Conservation (phyloP, 768 basidiomycete species). For the Tricholoma hemisulphureum region DNA sequence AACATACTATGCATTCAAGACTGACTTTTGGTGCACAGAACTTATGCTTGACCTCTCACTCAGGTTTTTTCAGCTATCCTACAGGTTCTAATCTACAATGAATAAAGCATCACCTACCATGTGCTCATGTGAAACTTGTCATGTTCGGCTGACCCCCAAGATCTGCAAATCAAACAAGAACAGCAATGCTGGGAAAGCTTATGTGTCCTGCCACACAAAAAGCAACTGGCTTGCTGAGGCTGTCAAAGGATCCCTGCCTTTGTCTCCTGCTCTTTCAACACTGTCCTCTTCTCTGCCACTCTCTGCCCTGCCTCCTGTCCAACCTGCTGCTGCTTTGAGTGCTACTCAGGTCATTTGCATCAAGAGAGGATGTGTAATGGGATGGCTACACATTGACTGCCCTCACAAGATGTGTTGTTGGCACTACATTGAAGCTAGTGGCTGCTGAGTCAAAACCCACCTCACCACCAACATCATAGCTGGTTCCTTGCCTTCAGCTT, state of each 20-base stretch:
- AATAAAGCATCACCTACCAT: background rate
- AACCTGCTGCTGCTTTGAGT: background rate
- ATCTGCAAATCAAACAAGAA: background rate
- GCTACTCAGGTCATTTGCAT: background rate
- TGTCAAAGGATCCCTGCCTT: background rate
- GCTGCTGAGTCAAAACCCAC: slow-evolving; percentile 4
- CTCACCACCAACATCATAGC: too few species aligned
- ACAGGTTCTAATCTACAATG: background rate
- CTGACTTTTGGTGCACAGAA: background rate
- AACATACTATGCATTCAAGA: background rate
- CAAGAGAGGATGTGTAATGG: background rate
- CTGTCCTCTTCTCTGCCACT: background rate
- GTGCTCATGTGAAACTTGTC: background rate
- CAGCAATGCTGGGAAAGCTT: background rate
- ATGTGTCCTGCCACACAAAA: background rate
- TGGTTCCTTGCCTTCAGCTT: too few species aligned
- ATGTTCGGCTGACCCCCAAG: background rate
- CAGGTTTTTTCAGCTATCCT: background rate
- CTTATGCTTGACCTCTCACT: too few species aligned
- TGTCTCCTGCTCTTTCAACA: background rate
- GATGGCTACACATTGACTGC: background rate
- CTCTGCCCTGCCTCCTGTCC: background rate
- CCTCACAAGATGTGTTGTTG: background rate
- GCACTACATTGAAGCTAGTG: background rate
- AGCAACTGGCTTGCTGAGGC: background rate